Conservation (phyloP, 441 rosid genomes). For the Jatropha podagrica region DNA sequence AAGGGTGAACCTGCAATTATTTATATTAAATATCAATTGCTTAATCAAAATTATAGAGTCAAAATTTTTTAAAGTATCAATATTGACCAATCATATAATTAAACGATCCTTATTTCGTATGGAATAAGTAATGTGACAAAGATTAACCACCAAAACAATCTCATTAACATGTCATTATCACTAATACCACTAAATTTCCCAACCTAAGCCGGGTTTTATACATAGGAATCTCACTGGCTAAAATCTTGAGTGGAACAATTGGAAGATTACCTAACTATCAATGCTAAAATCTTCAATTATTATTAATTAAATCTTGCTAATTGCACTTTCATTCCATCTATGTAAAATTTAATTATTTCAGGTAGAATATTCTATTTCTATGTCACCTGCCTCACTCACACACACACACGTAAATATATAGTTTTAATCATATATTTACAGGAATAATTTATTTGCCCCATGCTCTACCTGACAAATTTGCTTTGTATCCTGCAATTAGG, state of each 20-base stretch:
- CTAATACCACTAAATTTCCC: neutral
- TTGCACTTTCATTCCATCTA: neutral
- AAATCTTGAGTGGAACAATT: neutral
- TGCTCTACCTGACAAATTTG: too few species aligned
- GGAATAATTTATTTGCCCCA: too few species aligned
- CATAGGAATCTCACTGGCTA: neutral
- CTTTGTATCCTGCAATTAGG: too few species aligned
- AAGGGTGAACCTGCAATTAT: too few species aligned
- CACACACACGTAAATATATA: too few species aligned
- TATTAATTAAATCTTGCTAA: neutral
- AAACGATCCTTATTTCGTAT: neutral
- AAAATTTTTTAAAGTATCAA: neutral
- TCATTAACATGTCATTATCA: neutral
- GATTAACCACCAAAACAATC: neutral
- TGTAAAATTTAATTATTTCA: neutral
- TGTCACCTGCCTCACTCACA: neutral
- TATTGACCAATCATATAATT: neutral
- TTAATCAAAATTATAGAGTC: too few species aligned
- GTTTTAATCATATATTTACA: too few species aligned
- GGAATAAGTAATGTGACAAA: neutral
- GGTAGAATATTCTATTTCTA: neutral
- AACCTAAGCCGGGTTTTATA: neutral
- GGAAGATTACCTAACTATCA: conserved; percentile 10
- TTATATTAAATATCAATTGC: too few species aligned
- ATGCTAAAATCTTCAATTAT: neutral